A percentile compares a stretch with the other conserved stretches of the same genome.
Conservation (phyloP, 257 asterid species). For the Lycium ferocissimum region DNA sequence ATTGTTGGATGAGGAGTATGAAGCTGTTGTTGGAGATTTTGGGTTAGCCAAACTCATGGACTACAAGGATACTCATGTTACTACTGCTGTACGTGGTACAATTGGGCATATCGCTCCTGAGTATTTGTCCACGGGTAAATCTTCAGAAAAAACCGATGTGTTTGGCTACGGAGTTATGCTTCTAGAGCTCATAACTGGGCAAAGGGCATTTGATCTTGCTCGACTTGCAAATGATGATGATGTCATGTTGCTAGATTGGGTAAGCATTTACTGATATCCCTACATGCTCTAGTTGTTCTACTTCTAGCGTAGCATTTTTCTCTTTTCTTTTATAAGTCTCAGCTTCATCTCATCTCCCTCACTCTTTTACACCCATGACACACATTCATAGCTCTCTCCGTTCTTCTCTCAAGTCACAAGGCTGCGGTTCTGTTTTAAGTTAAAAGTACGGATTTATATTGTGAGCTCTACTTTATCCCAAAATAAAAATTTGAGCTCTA, state of each 20-base stretch:
- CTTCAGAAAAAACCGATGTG: slow-evolving; percentile 92
- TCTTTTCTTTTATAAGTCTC: not conserved
- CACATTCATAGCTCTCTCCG: not conserved
- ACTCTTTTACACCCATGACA: not conserved
- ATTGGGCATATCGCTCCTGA: slow-evolving; percentile 90
- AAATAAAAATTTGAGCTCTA: not conserved
- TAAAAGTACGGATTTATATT: not conserved
- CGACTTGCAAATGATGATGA: slow-evolving; percentile 90
- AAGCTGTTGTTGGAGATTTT: slow-evolving; percentile 95
- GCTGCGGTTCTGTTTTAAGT: not conserved
- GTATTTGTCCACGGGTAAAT: slow-evolving; percentile 80
- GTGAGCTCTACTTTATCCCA: not conserved
- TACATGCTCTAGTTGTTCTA: slow-evolving; percentile 2
- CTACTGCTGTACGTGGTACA: slow-evolving; percentile 92
- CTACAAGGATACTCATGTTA: slow-evolving; percentile 92
- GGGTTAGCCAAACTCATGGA: slow-evolving; percentile 97
- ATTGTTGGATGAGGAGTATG: slow-evolving; percentile 86
- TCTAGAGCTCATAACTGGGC: slow-evolving; percentile 96
- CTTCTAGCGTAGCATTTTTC: not conserved
- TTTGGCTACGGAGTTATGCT: slow-evolving; percentile 95
- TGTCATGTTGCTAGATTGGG: slow-evolving; percentile 97
- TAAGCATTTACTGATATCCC: slow-evolving; percentile 41
- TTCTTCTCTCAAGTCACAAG: slow-evolving; percentile 6
- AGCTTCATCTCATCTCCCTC: slow-evolving; percentile 6
- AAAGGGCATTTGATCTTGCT: slow-evolving; percentile 91